Evolutionary conservation across 148 eudicot species (phyloP).

Genomic region (Rheum nobile): DNA sequence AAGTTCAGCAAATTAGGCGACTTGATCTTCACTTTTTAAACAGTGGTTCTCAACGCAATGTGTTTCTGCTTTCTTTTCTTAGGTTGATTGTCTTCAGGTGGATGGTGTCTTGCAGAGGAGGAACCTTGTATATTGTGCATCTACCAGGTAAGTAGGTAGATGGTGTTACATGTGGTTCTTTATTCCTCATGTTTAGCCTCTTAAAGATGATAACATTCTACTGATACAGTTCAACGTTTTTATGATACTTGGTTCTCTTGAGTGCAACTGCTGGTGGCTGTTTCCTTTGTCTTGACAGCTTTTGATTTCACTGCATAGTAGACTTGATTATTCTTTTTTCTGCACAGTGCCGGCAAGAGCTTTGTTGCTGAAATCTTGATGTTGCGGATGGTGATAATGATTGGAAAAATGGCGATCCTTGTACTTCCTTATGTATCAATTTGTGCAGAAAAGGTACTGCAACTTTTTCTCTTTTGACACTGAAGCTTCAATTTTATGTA

Average conservation of each 20-base stretch:
- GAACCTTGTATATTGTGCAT: constrained; percentile 98
- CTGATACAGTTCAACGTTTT: neutral
- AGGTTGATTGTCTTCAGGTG: constrained; percentile 98
- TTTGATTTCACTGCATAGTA: constrained; percentile 6
- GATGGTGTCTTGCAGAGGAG: constrained; percentile 87
- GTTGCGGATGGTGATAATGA: constrained; percentile 63
- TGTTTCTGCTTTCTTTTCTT: constrained; percentile 13
- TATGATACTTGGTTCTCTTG: neutral
- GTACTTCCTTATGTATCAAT: constrained; percentile 98
- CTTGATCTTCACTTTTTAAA: neutral
- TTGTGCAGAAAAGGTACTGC: constrained; percentile 84
- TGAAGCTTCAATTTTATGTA: neutral
- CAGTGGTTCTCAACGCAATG: neutral
- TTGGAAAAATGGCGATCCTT: constrained; percentile 87
- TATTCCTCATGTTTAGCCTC: neutral
- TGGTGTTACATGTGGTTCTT: neutral
- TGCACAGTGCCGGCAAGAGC: constrained; percentile 93
- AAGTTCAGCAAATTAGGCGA: neutral
- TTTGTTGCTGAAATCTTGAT: constrained; percentile 97
- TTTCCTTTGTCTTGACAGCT: neutral
- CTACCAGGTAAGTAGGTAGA: constrained; percentile 65
- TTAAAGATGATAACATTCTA: neutral
- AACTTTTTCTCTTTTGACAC: neutral
- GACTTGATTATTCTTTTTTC: constrained; percentile 9
- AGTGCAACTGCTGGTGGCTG: neutral